Conservation (phyloP, 805 yeast genomes). For the Cyberlindnera euphorbiae region DNA sequence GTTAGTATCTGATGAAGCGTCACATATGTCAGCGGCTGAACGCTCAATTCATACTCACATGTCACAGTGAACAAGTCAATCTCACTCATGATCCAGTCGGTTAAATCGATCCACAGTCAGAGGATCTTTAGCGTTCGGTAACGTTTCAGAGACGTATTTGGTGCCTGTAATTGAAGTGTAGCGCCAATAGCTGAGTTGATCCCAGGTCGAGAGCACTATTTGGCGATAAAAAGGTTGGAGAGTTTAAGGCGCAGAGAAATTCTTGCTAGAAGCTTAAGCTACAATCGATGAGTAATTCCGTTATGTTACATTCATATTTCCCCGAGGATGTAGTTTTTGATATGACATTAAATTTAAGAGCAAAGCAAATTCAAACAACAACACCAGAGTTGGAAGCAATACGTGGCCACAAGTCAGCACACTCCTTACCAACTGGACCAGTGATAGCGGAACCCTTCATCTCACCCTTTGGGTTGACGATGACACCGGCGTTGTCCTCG, state of each 20-base stretch:
- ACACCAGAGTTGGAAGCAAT: conserved; percentile 99
- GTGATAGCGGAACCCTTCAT: conserved; percentile 99
- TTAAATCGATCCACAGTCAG: neutral
- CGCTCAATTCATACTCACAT: conserved; percentile 6
- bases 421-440: conserved; percentile 99
- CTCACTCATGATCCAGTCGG: conserved; percentile 6
- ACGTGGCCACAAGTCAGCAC: conserved; percentile 99
- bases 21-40: too few species aligned
- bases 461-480: conserved; percentile 99
- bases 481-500: conserved; percentile 99
- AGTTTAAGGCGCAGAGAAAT: too few species aligned
- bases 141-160: too few species aligned
- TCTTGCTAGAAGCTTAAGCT: too few species aligned
- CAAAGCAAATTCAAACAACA: conserved; percentile 66
- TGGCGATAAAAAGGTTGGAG: neutral
- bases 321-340: conserved; percentile 20
- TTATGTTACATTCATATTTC: conserved; percentile 23
- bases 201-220: neutral
- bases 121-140: too few species aligned
- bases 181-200: too few species aligned
- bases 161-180: too few species aligned
- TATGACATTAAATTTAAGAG: conserved; percentile 27
- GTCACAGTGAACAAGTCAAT: conserved; percentile 10
- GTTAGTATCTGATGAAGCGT: too few species aligned
- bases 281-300: too few species aligned